Base-by-base conservation (phyloP, 2,329 filamentous ascomycete species). In the Pseudopithomyces maydicus region DNA sequence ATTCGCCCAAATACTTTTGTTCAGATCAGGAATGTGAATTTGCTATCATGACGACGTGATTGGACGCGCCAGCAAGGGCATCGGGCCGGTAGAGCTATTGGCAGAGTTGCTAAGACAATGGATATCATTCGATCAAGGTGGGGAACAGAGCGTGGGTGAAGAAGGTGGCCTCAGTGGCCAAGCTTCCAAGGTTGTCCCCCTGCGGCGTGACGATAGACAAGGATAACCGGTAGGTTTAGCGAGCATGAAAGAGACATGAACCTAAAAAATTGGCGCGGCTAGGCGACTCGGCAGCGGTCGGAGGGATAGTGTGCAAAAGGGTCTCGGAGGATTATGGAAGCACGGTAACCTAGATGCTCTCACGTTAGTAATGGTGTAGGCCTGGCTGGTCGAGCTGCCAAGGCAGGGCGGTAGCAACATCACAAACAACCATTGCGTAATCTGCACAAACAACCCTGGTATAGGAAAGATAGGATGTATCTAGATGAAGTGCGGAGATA, bases 361-460 rank as follows among this genome's bases (percentile, higher is more conserved):
- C 41, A 55, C 19, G 62, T 70, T 70, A 65, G 63, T 71, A 70
- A 72, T 66, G 54, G 23, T 39, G 51, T 32, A 38, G 50, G 50
- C 41, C 48, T 33, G n/a, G 52, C 36, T 56, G 55, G 59, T 58
- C 54, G 22, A 57, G 46, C 46, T 42, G 64, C 62, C 62, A 59
- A 67, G 58, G 48, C 49, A 46, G 52, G 46, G 52, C 52, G 56
- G 29, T 22, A 55, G 45, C 49, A 48, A 32, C 51, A 56, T 54
- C 54, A 20, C 53, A 26, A 51, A 48, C 51, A 55, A 29, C 11
- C 32, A 17, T 44, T 54, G 29, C 23, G 39, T 41, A 45, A 26
- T 8, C 11, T 38, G 36, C 12, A 17, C n/a, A 38, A 32, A 33
- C 6, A 11, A 35, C 46, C 46, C 46, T 47, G 23, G 42, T 17